These are phyloP conservation scores for Eutrema heterophyllum DNA, from an alignment of 345 rosid genomes.

Conservation along the genomic window DNA sequence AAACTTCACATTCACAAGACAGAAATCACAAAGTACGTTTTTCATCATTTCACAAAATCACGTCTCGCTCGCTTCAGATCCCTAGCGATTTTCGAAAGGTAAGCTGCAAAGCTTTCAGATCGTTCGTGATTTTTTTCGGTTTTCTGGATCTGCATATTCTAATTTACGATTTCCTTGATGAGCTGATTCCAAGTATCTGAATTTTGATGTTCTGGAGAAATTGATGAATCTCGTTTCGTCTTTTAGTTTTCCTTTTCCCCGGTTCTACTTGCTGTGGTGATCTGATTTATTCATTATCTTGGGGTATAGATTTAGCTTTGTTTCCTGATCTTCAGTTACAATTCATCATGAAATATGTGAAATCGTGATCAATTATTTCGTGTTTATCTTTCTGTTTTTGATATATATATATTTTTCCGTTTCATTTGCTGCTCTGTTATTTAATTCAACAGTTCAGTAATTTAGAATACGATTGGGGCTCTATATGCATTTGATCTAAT, in stretches of 20 bases:
- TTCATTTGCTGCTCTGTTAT: not conserved
- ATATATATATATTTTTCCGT: not conserved
- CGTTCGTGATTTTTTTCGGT: not conserved
- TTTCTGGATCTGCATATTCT: not conserved
- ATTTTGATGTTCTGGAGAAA: not conserved
- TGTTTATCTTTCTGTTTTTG: not conserved
- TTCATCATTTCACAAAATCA: not conserved
- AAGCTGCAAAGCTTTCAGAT: not conserved
- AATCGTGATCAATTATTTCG: not conserved
- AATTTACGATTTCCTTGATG: not conserved
- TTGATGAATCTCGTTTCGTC: not conserved
- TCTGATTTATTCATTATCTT: not conserved
- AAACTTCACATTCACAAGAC: not conserved
- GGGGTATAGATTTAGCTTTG: not conserved
- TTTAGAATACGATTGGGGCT: not conserved
- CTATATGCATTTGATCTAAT: not conserved
- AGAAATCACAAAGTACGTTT: not conserved
- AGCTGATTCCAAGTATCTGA: not conserved
- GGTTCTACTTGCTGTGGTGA: not conserved
- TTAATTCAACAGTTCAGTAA: not conserved
- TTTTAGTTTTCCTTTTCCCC: too few species aligned
- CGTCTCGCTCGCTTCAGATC: slow-evolving; percentile 11
- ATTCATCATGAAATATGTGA: not conserved
- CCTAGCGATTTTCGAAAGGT: slow-evolving; percentile 17
- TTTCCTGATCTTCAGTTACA: not conserved